Evolutionary conservation across 768 basidiomycete genomes (phyloP), one percentile per base, ranked within the genome.

Genomic region (Boletus barrowsii): DNA sequence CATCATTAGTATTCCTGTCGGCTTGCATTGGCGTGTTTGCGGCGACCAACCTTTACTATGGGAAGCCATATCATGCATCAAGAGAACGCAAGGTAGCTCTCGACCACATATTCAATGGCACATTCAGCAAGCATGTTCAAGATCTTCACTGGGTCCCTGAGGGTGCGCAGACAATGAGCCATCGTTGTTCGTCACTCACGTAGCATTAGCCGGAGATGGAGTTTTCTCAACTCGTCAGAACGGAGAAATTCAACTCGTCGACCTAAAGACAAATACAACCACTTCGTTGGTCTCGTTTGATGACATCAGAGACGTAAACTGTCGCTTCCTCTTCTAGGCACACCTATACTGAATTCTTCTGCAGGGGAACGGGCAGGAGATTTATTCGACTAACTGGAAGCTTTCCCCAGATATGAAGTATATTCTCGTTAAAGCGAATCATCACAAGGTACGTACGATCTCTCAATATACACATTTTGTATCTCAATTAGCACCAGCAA

Each of bases 41-140:
- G 13, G 93, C 90, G 1, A 75, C 79, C 47, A 78, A 83, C 3
- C 53, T 72, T 14, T 97, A 92, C 73, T 76, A 78, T 24, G 82
- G 86, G 18, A 72, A 78, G 51, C 63, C 78, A 9, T 79, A 79
- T 68, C 75, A 71, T 62, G 62, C 75, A 6, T 76, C 77, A 26
- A 88, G 90, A 2, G 76, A 69, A 35, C 76, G 76, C 54, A 88
- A 82, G 60, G 76, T 98, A 30, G 87, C 87, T 5, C 83, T 98
- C 79, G 92, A 98, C 65, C 88, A 94, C 67, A 70, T 97, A 47
- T 93, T 93, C 75, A 96, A 97, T 66, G 93, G 92, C 4, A 98
- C 95, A 2, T 98, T 98, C 65, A 56, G 33, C 15, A 70, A 76
- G 3, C 65, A 77, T 4, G 61, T 66, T 3, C 75, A 77, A 45